Evolutionary conservation across 192 early-diverging fungal genomes (phyloP).

Genomic region (Coemansia sp.): DNA sequence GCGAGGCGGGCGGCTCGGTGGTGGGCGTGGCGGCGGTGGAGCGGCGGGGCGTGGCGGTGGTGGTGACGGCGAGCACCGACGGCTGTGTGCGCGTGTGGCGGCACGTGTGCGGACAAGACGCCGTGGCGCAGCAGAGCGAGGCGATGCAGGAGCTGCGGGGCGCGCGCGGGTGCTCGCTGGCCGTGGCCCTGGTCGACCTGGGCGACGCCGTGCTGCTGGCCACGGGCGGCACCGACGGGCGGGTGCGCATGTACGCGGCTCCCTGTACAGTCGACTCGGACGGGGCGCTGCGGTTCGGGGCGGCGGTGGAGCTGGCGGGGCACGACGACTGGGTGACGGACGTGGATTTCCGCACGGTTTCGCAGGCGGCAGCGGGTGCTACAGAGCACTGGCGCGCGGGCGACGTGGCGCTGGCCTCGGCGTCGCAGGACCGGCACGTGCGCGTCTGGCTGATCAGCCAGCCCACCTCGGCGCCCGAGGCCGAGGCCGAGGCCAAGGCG

Average conservation of each 20-base stretch:
- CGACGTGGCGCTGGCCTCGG: constrained; percentile 84
- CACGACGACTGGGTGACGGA: constrained; percentile 94
- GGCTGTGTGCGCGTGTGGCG: constrained; percentile 29
- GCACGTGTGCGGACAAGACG: neutral
- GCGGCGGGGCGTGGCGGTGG: constrained; percentile 44
- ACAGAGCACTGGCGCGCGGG: constrained; percentile 61
- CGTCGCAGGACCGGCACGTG: constrained; percentile 90
- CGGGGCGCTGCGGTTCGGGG: constrained; percentile 55
- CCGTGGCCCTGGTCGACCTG: constrained; percentile 64
- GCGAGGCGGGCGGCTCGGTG: no score
- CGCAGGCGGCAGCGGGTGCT: constrained; percentile 15
- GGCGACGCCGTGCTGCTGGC: constrained; percentile 62
- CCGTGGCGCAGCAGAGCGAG: constrained; percentile 27
- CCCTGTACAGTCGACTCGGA: constrained; percentile 57
- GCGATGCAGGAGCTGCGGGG: constrained; percentile 69
- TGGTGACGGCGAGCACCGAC: constrained; percentile 21
- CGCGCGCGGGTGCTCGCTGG: constrained; percentile 65
- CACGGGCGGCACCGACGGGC: constrained; percentile 79
- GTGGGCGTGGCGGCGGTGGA: constrained; percentile 65
- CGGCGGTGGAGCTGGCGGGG: constrained; percentile 67
- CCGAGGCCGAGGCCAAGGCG: no score
- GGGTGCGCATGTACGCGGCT: constrained; percentile 66
- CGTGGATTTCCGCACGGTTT: constrained; percentile 67
- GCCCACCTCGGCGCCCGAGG: constrained; percentile 3
- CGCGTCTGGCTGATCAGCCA: constrained; percentile 70